A percentile compares a stretch with the other conserved stretches of the same genome.
phyloP scores from a whole-genome alignment of 176 grass and related monocot genomes.

The Aegilops umbellulata region DNA sequence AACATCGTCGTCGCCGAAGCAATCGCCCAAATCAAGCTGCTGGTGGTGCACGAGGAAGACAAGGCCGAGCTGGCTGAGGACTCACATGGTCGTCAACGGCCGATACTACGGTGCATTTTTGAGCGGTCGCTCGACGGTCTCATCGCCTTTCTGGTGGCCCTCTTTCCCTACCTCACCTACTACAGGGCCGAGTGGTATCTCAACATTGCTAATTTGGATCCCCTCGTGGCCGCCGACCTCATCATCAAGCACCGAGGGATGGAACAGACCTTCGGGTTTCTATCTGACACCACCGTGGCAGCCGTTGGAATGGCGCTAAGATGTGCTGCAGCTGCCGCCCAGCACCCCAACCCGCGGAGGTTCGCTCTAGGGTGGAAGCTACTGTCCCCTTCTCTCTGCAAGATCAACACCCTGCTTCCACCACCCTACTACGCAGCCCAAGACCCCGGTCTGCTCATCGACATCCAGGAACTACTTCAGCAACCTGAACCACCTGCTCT shows the following conservation, averaged over 20 bases:
- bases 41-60: neutral
- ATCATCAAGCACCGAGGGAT: neutral
- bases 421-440: neutral
- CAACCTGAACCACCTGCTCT: neutral
- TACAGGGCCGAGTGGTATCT: neutral
- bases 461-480: neutral
- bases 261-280: neutral
- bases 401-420: neutral
- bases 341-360: neutral
- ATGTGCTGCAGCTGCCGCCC: neutral
- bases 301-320: neutral
- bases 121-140: neutral
- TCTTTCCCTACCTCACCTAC: constrained; percentile 19
- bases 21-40: neutral
- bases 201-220: neutral
- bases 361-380: neutral
- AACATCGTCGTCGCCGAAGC: neutral
- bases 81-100: neutral
- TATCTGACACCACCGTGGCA: neutral
- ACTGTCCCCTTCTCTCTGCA: neutral
- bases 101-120: neutral
- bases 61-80: neutral
- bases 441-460: neutral
- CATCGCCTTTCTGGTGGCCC: neutral
- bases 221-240: neutral